phyloP scores from a whole-genome alignment of 352 stramenopile genomes.

The Plasmopara muralis region DNA sequence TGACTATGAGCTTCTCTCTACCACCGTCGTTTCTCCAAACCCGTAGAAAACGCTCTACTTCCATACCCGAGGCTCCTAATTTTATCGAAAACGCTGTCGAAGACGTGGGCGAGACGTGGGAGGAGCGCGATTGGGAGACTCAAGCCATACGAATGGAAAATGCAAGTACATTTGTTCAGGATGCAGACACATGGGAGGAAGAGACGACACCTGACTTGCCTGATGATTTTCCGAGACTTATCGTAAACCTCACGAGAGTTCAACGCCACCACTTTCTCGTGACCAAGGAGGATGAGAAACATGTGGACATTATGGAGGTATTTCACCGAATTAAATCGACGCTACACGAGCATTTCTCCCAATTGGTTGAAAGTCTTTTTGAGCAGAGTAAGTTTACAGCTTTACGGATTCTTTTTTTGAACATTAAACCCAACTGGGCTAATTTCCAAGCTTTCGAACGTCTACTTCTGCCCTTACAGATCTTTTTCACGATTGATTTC shows the following conservation, averaged over 20 bases:
- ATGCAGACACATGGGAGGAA: conserved; percentile 33
- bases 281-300: conserved; percentile 12
- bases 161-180: neutral
- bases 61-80: conserved; percentile 6
- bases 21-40: conserved; percentile 22
- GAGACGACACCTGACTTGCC: conserved; percentile 33
- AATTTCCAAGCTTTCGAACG: too few species aligned
- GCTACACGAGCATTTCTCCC: conserved; percentile 45
- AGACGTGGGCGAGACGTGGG: conserved; percentile 29
- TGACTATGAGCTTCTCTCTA: conserved; percentile 44
- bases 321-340: conserved; percentile 44
- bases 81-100: conserved; percentile 9
- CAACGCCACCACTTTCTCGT: conserved; percentile 45
- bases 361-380: conserved; percentile 60
- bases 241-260: conserved; percentile 58
- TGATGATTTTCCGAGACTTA: conserved; percentile 61
- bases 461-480: neutral
- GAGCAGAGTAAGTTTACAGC: conserved; percentile 39
- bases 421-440: too few species aligned
- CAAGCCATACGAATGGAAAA: neutral
- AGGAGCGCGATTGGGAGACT: conserved; percentile 40
- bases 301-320: conserved; percentile 28
- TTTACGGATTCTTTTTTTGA: neutral
- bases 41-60: conserved; percentile 1
- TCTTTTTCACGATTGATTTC: neutral